Evolutionary conservation across 176 grass and related monocot species (phyloP).

Genomic region (Triticum aestivum): IWGSC_CS_RefSeq_v2.1 NC_057804.1:505308723-505309222

Average conservation of each 20-base stretch:
- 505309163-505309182: neutral
- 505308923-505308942: slow-evolving; percentile 29
- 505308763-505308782: neutral
- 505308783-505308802: slow-evolving; percentile 40
- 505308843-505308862: neutral
- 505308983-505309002: neutral
- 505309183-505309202: neutral
- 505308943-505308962: neutral
- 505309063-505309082: neutral
- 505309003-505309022: neutral
- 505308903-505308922: neutral
- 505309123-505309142: neutral
- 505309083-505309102: neutral
- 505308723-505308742: slow-evolving; percentile 10
- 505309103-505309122: neutral
- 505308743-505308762: neutral
- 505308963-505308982: neutral
- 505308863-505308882: neutral
- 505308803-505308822: neutral
- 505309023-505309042: neutral
- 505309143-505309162: neutral
- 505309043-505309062: neutral
- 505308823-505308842: too few species aligned
- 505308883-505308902: neutral
- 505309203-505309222: neutral